A percentile compares a stretch with the other conserved stretches of the same genome.
These are phyloP conservation scores for Trypanosoma boissoni DNA, from an alignment of 208 protist genomes.

Conservation along the genomic window DNA sequence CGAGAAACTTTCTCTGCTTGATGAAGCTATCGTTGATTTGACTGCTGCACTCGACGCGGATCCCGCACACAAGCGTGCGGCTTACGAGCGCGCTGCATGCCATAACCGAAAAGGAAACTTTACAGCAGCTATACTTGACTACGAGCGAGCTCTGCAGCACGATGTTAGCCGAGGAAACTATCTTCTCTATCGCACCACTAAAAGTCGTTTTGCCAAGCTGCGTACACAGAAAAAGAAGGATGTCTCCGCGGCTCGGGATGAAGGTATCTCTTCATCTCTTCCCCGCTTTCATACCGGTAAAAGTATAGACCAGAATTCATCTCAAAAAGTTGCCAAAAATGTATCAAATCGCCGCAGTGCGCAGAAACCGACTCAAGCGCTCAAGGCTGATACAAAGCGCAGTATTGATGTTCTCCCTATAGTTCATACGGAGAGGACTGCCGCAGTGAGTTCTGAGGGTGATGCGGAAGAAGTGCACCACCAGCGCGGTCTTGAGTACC, in stretches of 20 bases:
- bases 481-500: slow-evolving; percentile 61
- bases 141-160: slow-evolving; percentile 62
- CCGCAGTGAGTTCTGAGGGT: slow-evolving; percentile 8
- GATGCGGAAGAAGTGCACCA: slow-evolving; percentile 58
- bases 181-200: slow-evolving; percentile 4
- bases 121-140: slow-evolving; percentile 66
- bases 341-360: background rate
- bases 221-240: background rate
- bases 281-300: too few species aligned
- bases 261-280: too few species aligned
- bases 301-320: too few species aligned
- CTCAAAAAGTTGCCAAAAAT: background rate
- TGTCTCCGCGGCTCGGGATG: too few species aligned
- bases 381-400: too few species aligned
- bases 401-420: too few species aligned
- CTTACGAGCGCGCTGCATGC: slow-evolving; percentile 71
- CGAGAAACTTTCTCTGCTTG: slow-evolving; percentile 44
- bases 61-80: slow-evolving; percentile 50
- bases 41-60: slow-evolving; percentile 50
- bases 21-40: slow-evolving; percentile 65
- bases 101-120: slow-evolving; percentile 74
- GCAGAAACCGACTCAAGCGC: background rate
- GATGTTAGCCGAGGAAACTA: slow-evolving; percentile 24
- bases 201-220: slow-evolving; percentile 14
- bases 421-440: background rate